Conservation (phyloP, 768 basidiomycete species). For the Favolaschia claudopus region DNA sequence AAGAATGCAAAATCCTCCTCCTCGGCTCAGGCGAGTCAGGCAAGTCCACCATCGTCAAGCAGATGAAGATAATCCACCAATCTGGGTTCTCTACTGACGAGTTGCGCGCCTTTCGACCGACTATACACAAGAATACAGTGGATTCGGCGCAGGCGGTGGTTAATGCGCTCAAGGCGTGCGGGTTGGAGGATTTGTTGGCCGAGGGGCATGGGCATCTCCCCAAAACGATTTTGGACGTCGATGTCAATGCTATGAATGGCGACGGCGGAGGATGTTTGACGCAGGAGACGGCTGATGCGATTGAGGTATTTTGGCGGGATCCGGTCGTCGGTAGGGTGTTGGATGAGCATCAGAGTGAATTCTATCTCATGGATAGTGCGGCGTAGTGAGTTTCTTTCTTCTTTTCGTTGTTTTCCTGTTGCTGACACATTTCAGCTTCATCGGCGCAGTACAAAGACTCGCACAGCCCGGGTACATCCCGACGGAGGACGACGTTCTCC, state of each 20-base stretch:
- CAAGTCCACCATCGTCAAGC: conserved; percentile 75
- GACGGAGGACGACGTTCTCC: conserved; percentile 74
- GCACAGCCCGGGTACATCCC: conserved; percentile 68
- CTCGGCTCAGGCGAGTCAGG: conserved; percentile 70
- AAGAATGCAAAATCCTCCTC: conserved; percentile 70
- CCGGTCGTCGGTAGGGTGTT: conserved; percentile 42
- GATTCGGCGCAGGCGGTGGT: conserved; percentile 78
- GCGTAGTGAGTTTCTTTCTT: conserved; percentile 58
- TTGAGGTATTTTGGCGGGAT: conserved; percentile 61
- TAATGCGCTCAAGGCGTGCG: conserved; percentile 71
- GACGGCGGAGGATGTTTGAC: conserved; percentile 57
- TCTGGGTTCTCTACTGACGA: conserved; percentile 68
- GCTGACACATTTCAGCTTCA: conserved; percentile 57
- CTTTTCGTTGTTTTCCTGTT: neutral
- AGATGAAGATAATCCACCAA: conserved; percentile 80
- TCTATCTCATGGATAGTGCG: conserved; percentile 85
- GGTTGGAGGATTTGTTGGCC: conserved; percentile 64
- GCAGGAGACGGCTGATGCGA: conserved; percentile 63
- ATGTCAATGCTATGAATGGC: no score
- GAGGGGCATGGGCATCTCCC: conserved; percentile 36
- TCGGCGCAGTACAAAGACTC: conserved; percentile 69
- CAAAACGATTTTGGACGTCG: conserved; percentile 49
- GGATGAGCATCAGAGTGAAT: conserved; percentile 56
- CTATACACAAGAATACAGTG: conserved; percentile 71
- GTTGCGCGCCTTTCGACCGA: conserved; percentile 64